Evolutionary conservation across 257 asterid species (phyloP).

Genomic region (Ophiorrhiza pumila): DNA sequence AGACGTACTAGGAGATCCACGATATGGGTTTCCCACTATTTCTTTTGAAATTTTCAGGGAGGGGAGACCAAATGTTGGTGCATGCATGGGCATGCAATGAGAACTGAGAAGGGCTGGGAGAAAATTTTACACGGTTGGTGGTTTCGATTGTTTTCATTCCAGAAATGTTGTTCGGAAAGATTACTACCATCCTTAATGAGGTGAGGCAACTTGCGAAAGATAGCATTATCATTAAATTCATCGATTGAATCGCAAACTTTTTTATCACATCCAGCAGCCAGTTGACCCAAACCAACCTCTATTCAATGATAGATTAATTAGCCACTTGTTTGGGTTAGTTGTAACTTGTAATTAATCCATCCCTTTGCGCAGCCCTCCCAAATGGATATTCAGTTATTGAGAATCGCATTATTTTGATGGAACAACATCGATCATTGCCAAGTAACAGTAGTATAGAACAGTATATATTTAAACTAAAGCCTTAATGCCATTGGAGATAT

Average conservation of each 20-base stretch:
- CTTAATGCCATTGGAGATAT: not conserved
- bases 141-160: not conserved
- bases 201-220: not conserved
- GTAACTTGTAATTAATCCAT: no score
- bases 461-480: not conserved
- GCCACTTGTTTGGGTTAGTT: not conserved
- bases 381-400: not conserved
- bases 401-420: constrained; percentile 7
- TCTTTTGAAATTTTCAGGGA: not conserved
- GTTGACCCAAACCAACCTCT: no score
- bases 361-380: not conserved
- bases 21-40: not conserved
- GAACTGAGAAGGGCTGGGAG: not conserved
- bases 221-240: not conserved
- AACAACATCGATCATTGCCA: not conserved
- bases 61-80: not conserved
- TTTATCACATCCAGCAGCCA: not conserved
- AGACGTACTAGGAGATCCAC: not conserved
- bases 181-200: no score
- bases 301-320: not conserved
- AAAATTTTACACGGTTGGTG: not conserved
- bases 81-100: no score
- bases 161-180: not conserved
- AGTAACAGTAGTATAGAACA: no score
- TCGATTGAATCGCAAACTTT: not conserved